Evolutionary conservation across 2,329 filamentous ascomycete genomes (phyloP).

Genomic region (Fusarium newnesense): DNA sequence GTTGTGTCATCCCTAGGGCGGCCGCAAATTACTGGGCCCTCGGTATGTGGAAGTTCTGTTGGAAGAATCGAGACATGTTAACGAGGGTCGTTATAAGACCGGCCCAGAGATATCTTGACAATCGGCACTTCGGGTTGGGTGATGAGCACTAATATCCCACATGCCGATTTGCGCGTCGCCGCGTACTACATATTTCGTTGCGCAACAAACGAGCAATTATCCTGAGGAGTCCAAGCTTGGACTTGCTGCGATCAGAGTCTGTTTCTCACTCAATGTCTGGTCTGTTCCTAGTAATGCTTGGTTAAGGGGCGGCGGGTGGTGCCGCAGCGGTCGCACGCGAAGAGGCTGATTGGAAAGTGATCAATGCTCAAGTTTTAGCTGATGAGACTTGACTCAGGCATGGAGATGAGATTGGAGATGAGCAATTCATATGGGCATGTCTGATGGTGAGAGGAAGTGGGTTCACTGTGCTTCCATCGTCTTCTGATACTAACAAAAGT

Average conservation of each 20-base stretch:
- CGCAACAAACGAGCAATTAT: slow-evolving; percentile 35
- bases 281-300: slow-evolving; percentile 70
- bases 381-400: background rate
- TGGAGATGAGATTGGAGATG: slow-evolving; percentile 4
- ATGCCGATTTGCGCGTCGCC: slow-evolving; percentile 69
- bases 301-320: slow-evolving; percentile 70
- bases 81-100: background rate
- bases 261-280: slow-evolving; percentile 70
- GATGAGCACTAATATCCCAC: slow-evolving; percentile 59
- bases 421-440: background rate
- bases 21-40: background rate
- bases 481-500: slow-evolving; percentile 4
- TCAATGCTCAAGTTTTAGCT: slow-evolving; percentile 53
- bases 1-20: background rate
- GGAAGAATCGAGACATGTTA: background rate
- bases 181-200: slow-evolving; percentile 69
- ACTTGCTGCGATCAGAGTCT: slow-evolving; percentile 64
- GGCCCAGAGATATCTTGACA: background rate
- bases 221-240: slow-evolving; percentile 57
- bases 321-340: slow-evolving; percentile 70
- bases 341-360: slow-evolving; percentile 69
- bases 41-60: background rate
- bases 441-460: background rate
- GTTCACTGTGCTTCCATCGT: slow-evolving; percentile 11
- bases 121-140: background rate